Base-by-base conservation (phyloP, 192 early-diverging fungal genomes). In the Coemansia sp. region DNA sequence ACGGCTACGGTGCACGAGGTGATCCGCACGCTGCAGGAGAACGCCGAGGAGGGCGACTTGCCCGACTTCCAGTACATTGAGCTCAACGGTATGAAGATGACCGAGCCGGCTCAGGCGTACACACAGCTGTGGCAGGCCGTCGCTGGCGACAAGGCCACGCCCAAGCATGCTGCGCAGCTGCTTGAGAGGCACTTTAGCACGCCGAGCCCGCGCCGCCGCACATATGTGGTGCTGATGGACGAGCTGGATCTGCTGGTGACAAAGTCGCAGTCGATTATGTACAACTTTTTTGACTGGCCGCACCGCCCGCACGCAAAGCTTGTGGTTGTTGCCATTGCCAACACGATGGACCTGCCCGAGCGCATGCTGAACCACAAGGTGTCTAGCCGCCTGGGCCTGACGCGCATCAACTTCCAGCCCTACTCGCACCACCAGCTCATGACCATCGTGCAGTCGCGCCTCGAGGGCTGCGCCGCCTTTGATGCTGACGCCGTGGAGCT, bases 241-340 rank as follows among this genome's bases (percentile, higher is more conserved):
- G 97, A 99, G 74, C 82, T 99, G 38, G 97, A 99, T 71, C 69
- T 97, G 10, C 74, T 99, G 18, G 91, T 96, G 6, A 94, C 93
- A 0, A 88, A 90, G 59, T 92, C 91, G 46, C 95, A 97, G 62
- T 83, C 84, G 1, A 90, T 99, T 41, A 91, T 99, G 83, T 98
- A 97, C 78, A 99, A 98, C 69, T 93, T 99, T 62, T 97, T 99
- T 60, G 93, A 98, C 44, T 99, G 95, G 95, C 94, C 97, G 15
- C 90, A 87, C 41, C 83, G 90, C 21, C 76, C 85, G 8, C 78
- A 90, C 61, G 92, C 94, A 12, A 82, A 87, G 58, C 72, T 99
- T 12, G 90, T 97, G 61, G 91, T 99, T 3, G 79, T 99, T 40
- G 95, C 95, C 0, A 89, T 99, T 53, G 96, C 97, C 34, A 99